A percentile compares a stretch with the other conserved stretches of the same genome.
Evolutionary conservation across 352 stramenopile genomes (phyloP).

Genomic region (Globisporangium polare): DNA sequence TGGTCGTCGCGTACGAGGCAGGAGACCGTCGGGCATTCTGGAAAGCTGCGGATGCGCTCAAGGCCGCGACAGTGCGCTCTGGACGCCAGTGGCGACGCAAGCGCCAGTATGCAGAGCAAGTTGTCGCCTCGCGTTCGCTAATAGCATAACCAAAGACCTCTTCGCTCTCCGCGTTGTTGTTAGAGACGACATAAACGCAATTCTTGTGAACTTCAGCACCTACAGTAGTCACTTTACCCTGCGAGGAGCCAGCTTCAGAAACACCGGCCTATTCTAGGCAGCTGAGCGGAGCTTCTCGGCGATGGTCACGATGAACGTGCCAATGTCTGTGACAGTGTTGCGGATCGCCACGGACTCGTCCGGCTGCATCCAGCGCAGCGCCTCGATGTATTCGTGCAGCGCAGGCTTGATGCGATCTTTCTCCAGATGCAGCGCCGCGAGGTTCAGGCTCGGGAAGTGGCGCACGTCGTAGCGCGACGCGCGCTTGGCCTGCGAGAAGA

Average conservation of each 20-base stretch:
- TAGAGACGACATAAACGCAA: background rate
- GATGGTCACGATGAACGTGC: constrained; percentile 53
- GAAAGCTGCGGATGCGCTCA: constrained; percentile 49
- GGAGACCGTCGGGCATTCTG: constrained; percentile 65
- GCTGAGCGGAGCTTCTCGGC: constrained; percentile 27
- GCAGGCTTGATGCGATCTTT: constrained; percentile 59
- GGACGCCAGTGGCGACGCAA: constrained; percentile 66
- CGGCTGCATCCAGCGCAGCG: constrained; percentile 60
- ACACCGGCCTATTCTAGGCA: constrained; percentile 10
- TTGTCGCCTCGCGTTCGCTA: background rate
- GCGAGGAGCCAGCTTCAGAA: no score
- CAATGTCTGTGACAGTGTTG: constrained; percentile 67
- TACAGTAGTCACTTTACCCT: background rate
- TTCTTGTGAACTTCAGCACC: background rate
- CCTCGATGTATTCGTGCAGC: constrained; percentile 74
- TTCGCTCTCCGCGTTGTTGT: background rate
- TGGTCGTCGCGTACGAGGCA: constrained; percentile 43
- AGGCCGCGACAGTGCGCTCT: constrained; percentile 54
- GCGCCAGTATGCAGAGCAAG: constrained; percentile 10
- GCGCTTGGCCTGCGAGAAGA: constrained; percentile 61
- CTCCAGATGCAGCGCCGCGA: constrained; percentile 59
- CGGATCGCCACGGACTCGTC: constrained; percentile 54
- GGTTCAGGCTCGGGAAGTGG: constrained; percentile 61
- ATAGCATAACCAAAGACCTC: background rate
- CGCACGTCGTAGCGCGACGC: constrained; percentile 64